Evolutionary conservation across 768 basidiomycete genomes (phyloP), one percentile per base, ranked within the genome.

Genomic region (Naganishia vishniacii): DNA sequence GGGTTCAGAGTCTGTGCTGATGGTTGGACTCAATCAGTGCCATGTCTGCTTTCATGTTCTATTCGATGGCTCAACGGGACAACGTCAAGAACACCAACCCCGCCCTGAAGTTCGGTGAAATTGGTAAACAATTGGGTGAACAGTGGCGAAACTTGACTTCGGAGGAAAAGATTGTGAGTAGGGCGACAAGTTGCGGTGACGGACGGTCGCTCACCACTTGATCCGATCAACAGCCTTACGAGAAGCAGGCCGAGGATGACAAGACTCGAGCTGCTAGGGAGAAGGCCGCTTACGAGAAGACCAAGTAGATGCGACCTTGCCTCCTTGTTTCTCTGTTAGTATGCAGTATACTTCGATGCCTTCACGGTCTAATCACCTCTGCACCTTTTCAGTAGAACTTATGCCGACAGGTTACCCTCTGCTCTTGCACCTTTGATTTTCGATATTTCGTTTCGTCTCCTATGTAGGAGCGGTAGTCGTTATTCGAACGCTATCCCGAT

Each of bases 41-140:
- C 0, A 83, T 95, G 48, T 95, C 92, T 31, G 91, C 94, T 42
- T 98, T 95, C 81, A 95, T 98, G 94, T 92, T 92, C 87, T 98
- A 97, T 83, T 86, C 85, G 71, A 89, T 92, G 78, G 93, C 91
- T 78, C 88, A 90, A 89, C 84, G 93, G 75, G 88, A 93, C 79
- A 84, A 88, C 76, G 89, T 97, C 83, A 94, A 93, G 85, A 75
- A 84, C 64, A 91, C 95, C 81, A 94, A 97, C 81, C 93, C 93
- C 51, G 90, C 92, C 65, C 91, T 90, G 29, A 83, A 87, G 62
- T 98, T 97, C 74, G 93, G 92, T 88, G 91, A 94, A 78, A 84
- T 95, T 65, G 94, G 93, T 71, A 95, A 92, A 80, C 83, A 95
- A 48, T 85, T 98, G 65, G 94, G 94, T 44, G 87, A 87, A 58